Evolutionary conservation across 768 basidiomycete species (phyloP), one percentile per base, ranked within the genome.

Genomic region (Suillus bovinus): DNA sequence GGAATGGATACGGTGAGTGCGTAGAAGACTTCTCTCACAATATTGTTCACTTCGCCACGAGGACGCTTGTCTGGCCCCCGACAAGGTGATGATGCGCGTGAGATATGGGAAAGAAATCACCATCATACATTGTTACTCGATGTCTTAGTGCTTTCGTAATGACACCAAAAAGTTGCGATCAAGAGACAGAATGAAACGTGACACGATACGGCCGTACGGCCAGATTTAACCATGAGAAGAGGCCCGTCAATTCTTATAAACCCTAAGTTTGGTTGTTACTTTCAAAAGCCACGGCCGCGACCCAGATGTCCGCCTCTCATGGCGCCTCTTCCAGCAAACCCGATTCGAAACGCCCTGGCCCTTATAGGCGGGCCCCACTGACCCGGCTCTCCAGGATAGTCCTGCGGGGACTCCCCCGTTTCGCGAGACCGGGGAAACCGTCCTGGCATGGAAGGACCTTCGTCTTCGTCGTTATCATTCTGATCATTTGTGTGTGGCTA

Each of bases 291-390:
- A 39, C 65, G 50, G n/a, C 66, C 66, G 17, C 56, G 60, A 52
- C 71, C 68, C 31, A 38, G 55, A 24, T 61, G 66, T 58, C 69
- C 63, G 34, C 77, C 73, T 56, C 64, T 68, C n/a, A 62, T 58
- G 44, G 72, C 62, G 58, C 86, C 84, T 61, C 86, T 76, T 27
- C 86, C 87, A 49, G 88, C 82, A 67, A 81, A 84, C 5, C 88
- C 88, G 62, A 89, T 70, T 39, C 88, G 79, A 69, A 87, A 82
- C 31, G 8, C 49, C 27, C 77, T 66, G 4, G 64, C 61, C 22
- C 60, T 22, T 52, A 62, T 58, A 20, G 67, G 64, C 54, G 66
- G 22, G 42, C 71, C 64, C 62, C 62, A 62, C 39, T 65, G 69
- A 41, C 44, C 62, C 27, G 63, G 66, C 9, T 55, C 56, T 11